A percentile compares a stretch with the other conserved stretches of the same genome.
phyloP scores from a whole-genome alignment of 2,329 filamentous ascomycete species.

The Aspergillus arachidicola region DNA sequence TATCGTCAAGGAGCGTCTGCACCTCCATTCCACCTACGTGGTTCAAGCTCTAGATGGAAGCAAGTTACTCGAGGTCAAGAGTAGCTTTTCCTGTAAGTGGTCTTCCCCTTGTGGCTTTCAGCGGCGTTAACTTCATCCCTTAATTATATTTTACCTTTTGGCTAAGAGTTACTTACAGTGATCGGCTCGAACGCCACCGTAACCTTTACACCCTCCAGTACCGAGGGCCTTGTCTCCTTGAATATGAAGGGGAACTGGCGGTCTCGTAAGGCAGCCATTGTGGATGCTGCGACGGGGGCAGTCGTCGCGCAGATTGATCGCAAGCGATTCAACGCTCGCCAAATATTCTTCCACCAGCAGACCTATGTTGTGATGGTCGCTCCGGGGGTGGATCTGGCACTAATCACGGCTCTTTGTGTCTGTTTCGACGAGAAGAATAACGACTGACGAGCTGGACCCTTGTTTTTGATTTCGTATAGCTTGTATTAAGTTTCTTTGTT shows the following conservation, averaged over 20 bases:
- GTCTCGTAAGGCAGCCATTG: neutral
- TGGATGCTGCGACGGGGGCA: neutral
- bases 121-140: neutral
- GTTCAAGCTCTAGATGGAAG: neutral
- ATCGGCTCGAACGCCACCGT: neutral
- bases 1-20: constrained; percentile 26
- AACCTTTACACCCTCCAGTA: neutral
- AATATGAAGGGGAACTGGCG: neutral
- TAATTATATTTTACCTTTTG: neutral
- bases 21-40: constrained; percentile 15
- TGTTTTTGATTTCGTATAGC: neutral
- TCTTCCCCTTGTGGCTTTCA: neutral
- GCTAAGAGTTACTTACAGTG: neutral
- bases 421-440: neutral
- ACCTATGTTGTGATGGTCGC: neutral
- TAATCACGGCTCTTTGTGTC: neutral
- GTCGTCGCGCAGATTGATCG: neutral
- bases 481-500: no score
- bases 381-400: neutral
- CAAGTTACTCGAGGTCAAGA: neutral
- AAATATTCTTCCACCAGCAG: neutral
- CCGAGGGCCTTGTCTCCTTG: neutral
- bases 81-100: neutral
- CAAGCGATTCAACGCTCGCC: neutral
- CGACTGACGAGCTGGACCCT: neutral